Evolutionary conservation across 305 asterid species (phyloP).

Genomic region (Fraxinus angustifolia): DNA sequence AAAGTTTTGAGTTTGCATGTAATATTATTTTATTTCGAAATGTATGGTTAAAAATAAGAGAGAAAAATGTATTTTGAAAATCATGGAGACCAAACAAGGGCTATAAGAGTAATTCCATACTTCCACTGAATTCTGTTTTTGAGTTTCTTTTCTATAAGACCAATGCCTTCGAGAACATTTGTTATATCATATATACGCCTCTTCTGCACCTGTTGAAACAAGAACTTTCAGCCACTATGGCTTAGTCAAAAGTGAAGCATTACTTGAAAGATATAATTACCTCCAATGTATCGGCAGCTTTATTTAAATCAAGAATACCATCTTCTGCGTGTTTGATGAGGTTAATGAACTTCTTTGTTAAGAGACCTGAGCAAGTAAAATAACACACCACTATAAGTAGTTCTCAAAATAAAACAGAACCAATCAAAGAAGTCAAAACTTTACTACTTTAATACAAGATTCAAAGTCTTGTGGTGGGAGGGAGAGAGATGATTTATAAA

Average conservation of each 20-base stretch:
- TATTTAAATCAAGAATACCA: conserved; percentile 88
- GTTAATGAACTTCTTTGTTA: conserved; percentile 88
- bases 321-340: conserved; percentile 86
- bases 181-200: conserved; percentile 99
- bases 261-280: conserved; percentile 33
- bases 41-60: neutral
- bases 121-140: conserved; percentile 99
- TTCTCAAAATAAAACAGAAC: conserved; percentile 8
- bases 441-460: conserved; percentile 1
- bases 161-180: conserved; percentile 98
- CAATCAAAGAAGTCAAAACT: conserved; percentile 2
- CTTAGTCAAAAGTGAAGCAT: conserved; percentile 19
- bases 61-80: too few species aligned
- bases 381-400: neutral
- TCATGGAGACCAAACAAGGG: neutral
- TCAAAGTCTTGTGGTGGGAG: neutral
- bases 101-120: conserved; percentile 45
- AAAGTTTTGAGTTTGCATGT: neutral
- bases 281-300: conserved; percentile 29
- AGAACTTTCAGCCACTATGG: conserved; percentile 26
- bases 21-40: too few species aligned
- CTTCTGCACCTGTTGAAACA: conserved; percentile 78
- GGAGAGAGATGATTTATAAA: neutral
- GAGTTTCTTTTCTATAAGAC: conserved; percentile 93
- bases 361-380: conserved; percentile 52